Conservation (phyloP, 495 filamentous ascomycete genomes). For the Astrocystis sublimbata region DNA sequence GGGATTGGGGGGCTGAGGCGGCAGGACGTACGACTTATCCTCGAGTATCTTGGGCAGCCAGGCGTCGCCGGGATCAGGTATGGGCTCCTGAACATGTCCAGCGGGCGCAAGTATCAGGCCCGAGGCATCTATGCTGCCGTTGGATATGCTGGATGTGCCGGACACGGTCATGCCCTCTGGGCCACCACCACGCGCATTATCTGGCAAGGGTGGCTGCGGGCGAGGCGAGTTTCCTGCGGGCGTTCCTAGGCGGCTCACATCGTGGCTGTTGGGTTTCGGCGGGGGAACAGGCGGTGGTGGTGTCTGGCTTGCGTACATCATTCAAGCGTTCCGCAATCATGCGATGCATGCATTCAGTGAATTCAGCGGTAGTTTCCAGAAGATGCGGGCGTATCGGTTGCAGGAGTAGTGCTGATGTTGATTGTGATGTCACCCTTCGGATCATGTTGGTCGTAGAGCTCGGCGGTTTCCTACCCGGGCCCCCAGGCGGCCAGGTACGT, state of each 20-base stretch:
- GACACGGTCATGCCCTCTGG: not conserved
- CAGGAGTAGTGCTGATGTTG: no score
- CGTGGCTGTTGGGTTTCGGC: slow-evolving; percentile 70
- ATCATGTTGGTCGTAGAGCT: no score
- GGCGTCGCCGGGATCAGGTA: slow-evolving; percentile 50
- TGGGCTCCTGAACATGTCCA: slow-evolving; percentile 19
- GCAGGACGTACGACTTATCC: slow-evolving; percentile 68
- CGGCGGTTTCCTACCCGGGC: no score
- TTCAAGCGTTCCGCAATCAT: not conserved
- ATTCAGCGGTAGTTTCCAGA: no score
- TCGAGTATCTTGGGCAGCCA: slow-evolving; percentile 72
- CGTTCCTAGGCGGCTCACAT: slow-evolving; percentile 67
- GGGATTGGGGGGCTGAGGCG: not conserved
- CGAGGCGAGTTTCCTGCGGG: slow-evolving; percentile 47
- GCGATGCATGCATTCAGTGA: no score
- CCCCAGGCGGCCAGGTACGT: no score
- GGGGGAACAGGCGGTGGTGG: slow-evolving; percentile 66
- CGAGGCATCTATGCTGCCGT: slow-evolving; percentile 21
- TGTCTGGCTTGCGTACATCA: slow-evolving; percentile 31
- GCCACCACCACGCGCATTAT: slow-evolving; percentile 23
- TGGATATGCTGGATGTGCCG: not conserved
- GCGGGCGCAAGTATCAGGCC: slow-evolving; percentile 26
- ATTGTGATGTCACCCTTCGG: no score
- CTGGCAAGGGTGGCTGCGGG: slow-evolving; percentile 42
- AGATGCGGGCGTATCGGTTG: no score